Conservation (phyloP, 2,329 filamentous ascomycete genomes). For the Trichoderma polysporum region DNA sequence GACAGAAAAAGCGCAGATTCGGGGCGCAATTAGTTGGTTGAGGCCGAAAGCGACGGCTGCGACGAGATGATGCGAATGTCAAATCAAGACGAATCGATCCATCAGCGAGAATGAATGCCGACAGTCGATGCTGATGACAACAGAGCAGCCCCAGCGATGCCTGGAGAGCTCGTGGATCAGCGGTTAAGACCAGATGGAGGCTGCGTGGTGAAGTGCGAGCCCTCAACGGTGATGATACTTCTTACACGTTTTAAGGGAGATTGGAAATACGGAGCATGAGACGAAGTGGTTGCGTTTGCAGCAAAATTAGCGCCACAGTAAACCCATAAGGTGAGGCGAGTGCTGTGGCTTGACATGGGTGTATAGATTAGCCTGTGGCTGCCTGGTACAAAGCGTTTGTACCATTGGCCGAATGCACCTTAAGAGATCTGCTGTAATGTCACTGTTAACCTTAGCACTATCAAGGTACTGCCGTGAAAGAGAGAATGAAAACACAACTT, state of each 20-base stretch:
- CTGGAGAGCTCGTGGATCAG: not conserved
- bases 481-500: not conserved
- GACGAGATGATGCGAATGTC: not conserved
- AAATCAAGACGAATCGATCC: not conserved
- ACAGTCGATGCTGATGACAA: not conserved
- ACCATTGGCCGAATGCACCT: not conserved
- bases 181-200: not conserved
- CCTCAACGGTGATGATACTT: not conserved
- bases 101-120: conserved; percentile 10
- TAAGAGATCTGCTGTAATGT: too few species aligned
- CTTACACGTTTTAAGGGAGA: conserved; percentile 7
- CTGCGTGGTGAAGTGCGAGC: not conserved
- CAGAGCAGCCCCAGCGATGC: conserved; percentile 11
- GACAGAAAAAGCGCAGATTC: not conserved
- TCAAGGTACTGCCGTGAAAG: not conserved
- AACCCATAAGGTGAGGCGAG: conserved; percentile 7
- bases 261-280: conserved; percentile 21
- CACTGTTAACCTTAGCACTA: too few species aligned
- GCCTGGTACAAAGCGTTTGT: not conserved
- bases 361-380: not conserved
- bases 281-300: conserved; percentile 18
- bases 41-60: not conserved
- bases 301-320: conserved; percentile 11
- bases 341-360: conserved; percentile 10
- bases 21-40: not conserved